Percentiles rank a stretch among this genome's conserved stretches.
Evolutionary conservation across 1,139 yeast species (phyloP).

Genomic region (Diutina scorzettiae): DNA sequence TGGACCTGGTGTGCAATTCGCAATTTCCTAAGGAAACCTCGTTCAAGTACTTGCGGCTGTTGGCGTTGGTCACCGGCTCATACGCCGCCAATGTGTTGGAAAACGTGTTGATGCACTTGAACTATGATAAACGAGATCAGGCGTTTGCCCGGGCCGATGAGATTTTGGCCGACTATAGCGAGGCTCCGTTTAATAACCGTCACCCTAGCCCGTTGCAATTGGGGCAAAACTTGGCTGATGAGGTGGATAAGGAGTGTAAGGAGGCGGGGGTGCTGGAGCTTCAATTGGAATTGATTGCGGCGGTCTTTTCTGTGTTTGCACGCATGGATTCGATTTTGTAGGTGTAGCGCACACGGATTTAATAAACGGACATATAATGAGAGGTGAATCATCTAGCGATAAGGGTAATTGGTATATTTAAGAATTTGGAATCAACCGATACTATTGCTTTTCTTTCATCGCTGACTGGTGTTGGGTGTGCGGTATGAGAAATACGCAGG

Average conservation of each 20-base stretch:
- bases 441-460: too few species aligned
- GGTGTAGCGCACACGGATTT: background rate
- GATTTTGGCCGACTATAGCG: constrained; percentile 67
- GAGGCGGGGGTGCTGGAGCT: constrained; percentile 44
- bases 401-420: too few species aligned
- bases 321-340: constrained; percentile 45
- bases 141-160: constrained; percentile 94
- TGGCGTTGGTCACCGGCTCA: constrained; percentile 77
- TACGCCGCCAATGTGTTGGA: constrained; percentile 96
- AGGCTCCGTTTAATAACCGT: constrained; percentile 65
- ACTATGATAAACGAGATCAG: constrained; percentile 83
- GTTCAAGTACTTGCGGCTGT: constrained; percentile 62
- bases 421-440: too few species aligned
- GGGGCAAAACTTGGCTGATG: constrained; percentile 65
- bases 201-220: constrained; percentile 52
- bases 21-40: constrained; percentile 62
- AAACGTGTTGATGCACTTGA: constrained; percentile 67
- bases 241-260: constrained; percentile 57
- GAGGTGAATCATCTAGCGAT: too few species aligned
- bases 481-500: too few species aligned
- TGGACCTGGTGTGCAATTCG: constrained; percentile 36
- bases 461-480: too few species aligned
- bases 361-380: too few species aligned
- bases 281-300: constrained; percentile 83
- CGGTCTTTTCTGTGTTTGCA: constrained; percentile 55